Evolutionary conservation across 768 basidiomycete genomes (phyloP), one percentile per base, ranked within the genome.

Genomic region (Rhizopogon vulgaris): DNA sequence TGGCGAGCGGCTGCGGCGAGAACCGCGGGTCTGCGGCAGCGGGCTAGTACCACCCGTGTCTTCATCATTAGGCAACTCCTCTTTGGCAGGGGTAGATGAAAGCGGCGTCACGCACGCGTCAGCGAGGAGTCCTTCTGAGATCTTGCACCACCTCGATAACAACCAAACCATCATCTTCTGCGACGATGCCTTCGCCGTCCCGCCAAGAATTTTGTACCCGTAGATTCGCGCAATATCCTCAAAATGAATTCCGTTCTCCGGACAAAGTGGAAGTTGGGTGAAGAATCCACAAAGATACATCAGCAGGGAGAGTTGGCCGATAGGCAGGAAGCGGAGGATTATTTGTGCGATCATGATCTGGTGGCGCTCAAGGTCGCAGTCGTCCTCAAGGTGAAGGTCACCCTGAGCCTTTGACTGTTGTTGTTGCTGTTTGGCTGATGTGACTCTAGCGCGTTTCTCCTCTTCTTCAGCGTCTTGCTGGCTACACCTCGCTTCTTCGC

Each of bases 251-350:
- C 73, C 71, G 53, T 81, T 80, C 40, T 76, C 76, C 1, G 77
- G 73, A 49, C 72, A 76, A 6, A 78, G 65, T 2, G 76, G 78
- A 0, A 79, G 61, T 56, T 81, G 78, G 1, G 75, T 74, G 58
- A 79, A 77, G 60, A 79, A 78, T 5, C 69, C 68, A 49, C 72
- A 66, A 32, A 79, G 69, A 57, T 79, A 77, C 38, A 67, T 59
- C 43, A 80, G 66, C 3, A 78, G 63, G 32, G 69, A 69, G 53
- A 76, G 67, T 48, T 69, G 63, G 11, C 66, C 56, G 1, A 65
- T 64, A 1, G 78, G 75, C 5, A 80, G 70, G 41, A 82, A 70
- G 6, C 75, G 75, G n/a, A 82, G 70, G 47, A 82, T 60, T 57
- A 75, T 66, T 51, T 76, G 76, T 12, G 78, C 78, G 25, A 68